Evolutionary conservation across 1,284 basidiomycete genomes (phyloP), one percentile per base, ranked within the genome.

Genomic region (Puccinia polysora): DNA sequence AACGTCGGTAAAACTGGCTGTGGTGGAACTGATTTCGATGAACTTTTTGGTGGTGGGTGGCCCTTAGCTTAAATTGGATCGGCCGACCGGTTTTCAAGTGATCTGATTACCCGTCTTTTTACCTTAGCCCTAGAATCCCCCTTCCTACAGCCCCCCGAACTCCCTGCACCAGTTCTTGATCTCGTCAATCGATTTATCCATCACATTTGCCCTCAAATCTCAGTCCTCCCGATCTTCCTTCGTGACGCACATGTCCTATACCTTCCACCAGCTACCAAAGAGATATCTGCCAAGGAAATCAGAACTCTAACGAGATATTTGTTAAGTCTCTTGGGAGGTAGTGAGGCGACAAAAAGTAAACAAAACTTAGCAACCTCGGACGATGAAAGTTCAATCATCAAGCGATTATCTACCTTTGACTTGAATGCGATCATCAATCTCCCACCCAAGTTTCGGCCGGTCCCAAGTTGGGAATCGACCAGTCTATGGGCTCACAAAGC

Each of bases 1-100:
- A 60, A 63, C 52, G 56, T 71, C 36, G 56, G 58, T n/a, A 60
- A 62, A 60, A 71, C 56, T 10, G 58, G 68, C 20, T 71, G 68
- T 23, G 68, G 68, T 25, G 68, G 43, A 23, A 36, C 62, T 50
- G 68, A 71, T 45, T 71, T 71, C 40, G 25, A 71, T 43, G 56
- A 71, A 53, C 43, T 50, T 34, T 60, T 71, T 71, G 68, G 68
- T 43, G 32, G 68, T 62, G 14, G 28, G 68, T 71, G 25, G 36
- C 8, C 14, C 34, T 40, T 12, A 2, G 15, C 23, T 28, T 47
- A 25, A 10, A 6, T 28, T 45, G n/a, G n/a, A 10, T 45, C 40
- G 10, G 10, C n/a, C 40, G n/a, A 10, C 40, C 40, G n/a, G 10
- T n/a, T 52, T 20, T 52, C 23, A 52, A n/a, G 15, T 52, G 8